phyloP scores from a whole-genome alignment of 1,284 basidiomycete species.

The Cutaneotrichosporon daszewskae region DNA sequence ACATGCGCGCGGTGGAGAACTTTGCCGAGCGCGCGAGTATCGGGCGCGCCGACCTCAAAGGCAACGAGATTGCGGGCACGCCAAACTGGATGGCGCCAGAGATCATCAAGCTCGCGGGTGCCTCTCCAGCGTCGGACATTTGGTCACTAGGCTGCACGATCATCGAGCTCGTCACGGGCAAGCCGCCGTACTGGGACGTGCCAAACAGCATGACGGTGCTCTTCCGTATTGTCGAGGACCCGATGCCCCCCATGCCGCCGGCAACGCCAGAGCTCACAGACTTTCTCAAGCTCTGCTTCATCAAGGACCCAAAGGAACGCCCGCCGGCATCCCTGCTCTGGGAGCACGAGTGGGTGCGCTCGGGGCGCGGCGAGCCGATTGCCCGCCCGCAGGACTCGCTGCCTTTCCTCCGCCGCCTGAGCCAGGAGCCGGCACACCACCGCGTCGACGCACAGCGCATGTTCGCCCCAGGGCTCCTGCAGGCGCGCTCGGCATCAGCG shows the following conservation, averaged over 20 bases:
- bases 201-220: conserved; percentile 87
- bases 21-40: conserved; percentile 56
- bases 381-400: conserved; percentile 81
- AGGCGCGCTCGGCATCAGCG: conserved; percentile 9
- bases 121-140: conserved; percentile 58
- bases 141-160: conserved; percentile 91
- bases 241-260: conserved; percentile 74
- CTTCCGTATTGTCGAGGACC: conserved; percentile 92
- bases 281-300: conserved; percentile 77
- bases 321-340: conserved; percentile 77
- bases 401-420: conserved; percentile 84
- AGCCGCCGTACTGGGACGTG: conserved; percentile 83
- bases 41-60: conserved; percentile 14
- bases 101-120: conserved; percentile 67
- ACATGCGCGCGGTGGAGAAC: conserved; percentile 57
- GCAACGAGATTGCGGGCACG: conserved; percentile 66
- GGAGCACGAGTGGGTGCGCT: conserved; percentile 78
- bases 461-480: conserved; percentile 14
- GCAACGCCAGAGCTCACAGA: conserved; percentile 67
- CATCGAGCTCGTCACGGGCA: conserved; percentile 84
- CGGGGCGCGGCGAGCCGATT: conserved; percentile 7
- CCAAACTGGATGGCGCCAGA: conserved; percentile 99
- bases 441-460: conserved; percentile 57
- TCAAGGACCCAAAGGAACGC: conserved; percentile 73
- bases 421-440: conserved; percentile 61